A percentile compares a stretch with the other conserved stretches of the same genome.
phyloP scores from a whole-genome alignment of 805 yeast species.

The Saturnispora saitoi region DNA sequence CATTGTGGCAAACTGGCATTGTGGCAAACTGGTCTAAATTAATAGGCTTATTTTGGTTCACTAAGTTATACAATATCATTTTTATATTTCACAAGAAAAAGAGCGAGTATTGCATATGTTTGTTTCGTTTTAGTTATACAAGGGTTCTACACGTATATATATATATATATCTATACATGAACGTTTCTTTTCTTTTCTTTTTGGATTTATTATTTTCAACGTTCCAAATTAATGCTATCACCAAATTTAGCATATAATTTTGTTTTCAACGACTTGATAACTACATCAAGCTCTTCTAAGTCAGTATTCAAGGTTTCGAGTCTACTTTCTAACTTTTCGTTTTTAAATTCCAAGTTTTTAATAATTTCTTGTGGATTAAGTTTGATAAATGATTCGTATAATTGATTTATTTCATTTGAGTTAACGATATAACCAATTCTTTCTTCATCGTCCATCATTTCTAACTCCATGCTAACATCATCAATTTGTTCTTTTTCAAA shows the following conservation, averaged over 20 bases:
- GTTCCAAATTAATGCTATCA: slow-evolving; percentile 75
- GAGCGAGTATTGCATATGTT: no score
- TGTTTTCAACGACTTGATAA: slow-evolving; percentile 55
- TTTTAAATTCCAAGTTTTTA: slow-evolving; percentile 56
- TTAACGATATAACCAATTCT: slow-evolving; percentile 57
- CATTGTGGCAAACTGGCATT: no score
- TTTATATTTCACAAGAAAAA: no score
- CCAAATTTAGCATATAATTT: slow-evolving; percentile 87
- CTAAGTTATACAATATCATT: no score
- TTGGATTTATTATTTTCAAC: slow-evolving; percentile 30
- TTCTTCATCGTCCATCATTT: slow-evolving; percentile 73
- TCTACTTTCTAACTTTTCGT: slow-evolving; percentile 40
- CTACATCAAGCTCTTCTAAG: slow-evolving; percentile 44
- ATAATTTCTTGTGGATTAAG: slow-evolving; percentile 60
- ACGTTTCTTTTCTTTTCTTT: no score
- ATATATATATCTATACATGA: no score
- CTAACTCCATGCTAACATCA: slow-evolving; percentile 78
- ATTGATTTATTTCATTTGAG: slow-evolving; percentile 48
- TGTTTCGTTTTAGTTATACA: no score
- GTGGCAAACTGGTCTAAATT: no score
- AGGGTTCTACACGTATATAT: no score
- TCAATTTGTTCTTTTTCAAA: slow-evolving; percentile 82
- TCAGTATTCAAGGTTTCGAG: slow-evolving; percentile 39
- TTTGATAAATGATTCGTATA: slow-evolving; percentile 70
- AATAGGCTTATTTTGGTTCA: no score